phyloP scores from a whole-genome alignment of 805 yeast species.

The Kodamaea laetipori region DNA sequence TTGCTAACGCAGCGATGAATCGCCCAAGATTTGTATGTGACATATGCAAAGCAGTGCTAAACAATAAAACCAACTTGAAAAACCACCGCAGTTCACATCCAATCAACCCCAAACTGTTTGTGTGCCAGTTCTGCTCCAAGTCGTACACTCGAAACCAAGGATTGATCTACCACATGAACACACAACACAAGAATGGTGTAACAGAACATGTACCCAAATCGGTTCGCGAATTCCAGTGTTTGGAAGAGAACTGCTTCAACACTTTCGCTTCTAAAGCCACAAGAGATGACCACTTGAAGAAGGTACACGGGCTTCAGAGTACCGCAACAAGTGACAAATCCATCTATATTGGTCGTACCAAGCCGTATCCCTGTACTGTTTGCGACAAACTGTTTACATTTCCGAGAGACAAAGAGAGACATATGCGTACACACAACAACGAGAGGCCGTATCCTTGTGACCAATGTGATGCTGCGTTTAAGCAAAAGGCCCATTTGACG shows the following conservation, averaged over 20 bases:
- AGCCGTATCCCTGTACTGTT: slow-evolving; percentile 20
- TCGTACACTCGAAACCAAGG: slow-evolving; percentile 22
- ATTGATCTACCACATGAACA: slow-evolving; percentile 14
- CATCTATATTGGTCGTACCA: slow-evolving; percentile 20
- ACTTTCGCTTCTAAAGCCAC: slow-evolving; percentile 18
- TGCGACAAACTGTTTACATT: slow-evolving; percentile 25
- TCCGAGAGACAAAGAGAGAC: slow-evolving; percentile 41
- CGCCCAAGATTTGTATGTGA: not conserved
- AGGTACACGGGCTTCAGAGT: slow-evolving; percentile 5
- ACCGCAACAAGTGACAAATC: slow-evolving; percentile 2
- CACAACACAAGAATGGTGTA: slow-evolving; percentile 12
- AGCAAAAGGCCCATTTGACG: slow-evolving; percentile 31
- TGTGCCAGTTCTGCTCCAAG: slow-evolving; percentile 9
- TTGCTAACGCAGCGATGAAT: no score
- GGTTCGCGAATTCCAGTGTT: slow-evolving; percentile 16
- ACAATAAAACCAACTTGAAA: slow-evolving; percentile 10
- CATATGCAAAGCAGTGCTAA: slow-evolving; percentile 2
- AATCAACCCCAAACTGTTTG: slow-evolving; percentile 12
- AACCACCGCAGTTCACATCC: slow-evolving; percentile 15
- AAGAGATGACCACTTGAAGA: slow-evolving; percentile 6
- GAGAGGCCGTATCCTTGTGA: slow-evolving; percentile 61
- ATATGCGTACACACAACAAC: slow-evolving; percentile 57
- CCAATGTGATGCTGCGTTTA: slow-evolving; percentile 51
- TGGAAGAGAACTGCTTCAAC: slow-evolving; percentile 16
- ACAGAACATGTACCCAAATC: slow-evolving; percentile 2